Percentiles rank a stretch among this genome's conserved stretches.
These are phyloP conservation scores for Suillus placidus DNA, from an alignment of 768 basidiomycete species.

Conservation along the genomic window DNA sequence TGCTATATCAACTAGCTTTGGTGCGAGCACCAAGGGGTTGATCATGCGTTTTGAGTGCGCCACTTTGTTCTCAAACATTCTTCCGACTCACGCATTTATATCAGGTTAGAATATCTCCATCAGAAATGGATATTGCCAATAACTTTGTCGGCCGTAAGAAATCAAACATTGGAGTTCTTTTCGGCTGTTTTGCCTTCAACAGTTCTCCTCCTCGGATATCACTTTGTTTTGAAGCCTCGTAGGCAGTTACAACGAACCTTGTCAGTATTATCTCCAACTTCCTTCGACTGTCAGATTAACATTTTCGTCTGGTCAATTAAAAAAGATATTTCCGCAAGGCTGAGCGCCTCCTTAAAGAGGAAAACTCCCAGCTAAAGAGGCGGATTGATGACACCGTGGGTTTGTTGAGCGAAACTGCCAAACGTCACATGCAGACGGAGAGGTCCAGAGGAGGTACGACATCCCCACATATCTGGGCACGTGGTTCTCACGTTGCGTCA, in stretches of 20 bases:
- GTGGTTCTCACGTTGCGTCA: conserved; percentile 20
- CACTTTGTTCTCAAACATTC: conserved; percentile 12
- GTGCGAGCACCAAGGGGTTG: conserved; percentile 50
- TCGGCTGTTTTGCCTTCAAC: conserved; percentile 59
- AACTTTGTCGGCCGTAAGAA: conserved; percentile 51
- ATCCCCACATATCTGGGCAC: conserved; percentile 16
- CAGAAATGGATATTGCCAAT: conserved; percentile 63
- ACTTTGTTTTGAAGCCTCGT: conserved; percentile 58
- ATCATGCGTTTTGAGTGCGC: conserved; percentile 57
- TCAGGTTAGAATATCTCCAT: conserved; percentile 57
- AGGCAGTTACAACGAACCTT: conserved; percentile 53
- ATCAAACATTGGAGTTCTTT: conserved; percentile 51
- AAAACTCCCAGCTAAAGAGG: conserved; percentile 60
- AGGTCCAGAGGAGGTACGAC: conserved; percentile 62
- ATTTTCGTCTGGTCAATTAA: background rate
- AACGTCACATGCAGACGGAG: conserved; percentile 65
- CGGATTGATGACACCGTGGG: conserved; percentile 64
- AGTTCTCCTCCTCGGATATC: conserved; percentile 54
- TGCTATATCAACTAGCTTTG: conserved; percentile 47
- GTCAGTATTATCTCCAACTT: conserved; percentile 40
- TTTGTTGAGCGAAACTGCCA: conserved; percentile 70
- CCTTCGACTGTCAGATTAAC: conserved; percentile 8
- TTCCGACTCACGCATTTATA: conserved; percentile 19
- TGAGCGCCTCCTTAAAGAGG: conserved; percentile 62
- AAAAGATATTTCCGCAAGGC: conserved; percentile 68